phyloP scores from a whole-genome alignment of 1,284 basidiomycete species.

The Trametes polyzona region DNA sequence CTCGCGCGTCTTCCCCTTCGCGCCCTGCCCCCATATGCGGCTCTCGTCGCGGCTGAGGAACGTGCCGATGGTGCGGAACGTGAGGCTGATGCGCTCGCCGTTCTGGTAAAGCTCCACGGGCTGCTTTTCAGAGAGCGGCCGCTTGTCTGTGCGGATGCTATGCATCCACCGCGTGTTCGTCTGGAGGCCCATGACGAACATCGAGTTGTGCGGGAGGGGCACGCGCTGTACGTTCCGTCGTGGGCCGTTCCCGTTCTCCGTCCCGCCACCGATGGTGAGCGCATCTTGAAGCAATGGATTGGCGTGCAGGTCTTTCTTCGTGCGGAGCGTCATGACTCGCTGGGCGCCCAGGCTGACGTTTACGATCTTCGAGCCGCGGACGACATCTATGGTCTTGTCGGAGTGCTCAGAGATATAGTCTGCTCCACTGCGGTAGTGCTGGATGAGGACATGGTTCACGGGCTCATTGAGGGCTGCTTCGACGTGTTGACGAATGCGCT shows the following conservation, averaged over 20 bases:
- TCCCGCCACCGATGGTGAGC: too few relatives aligned
- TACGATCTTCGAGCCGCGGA: slow-evolving; percentile 68
- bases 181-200: slow-evolving; percentile 73
- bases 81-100: slow-evolving; percentile 76
- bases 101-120: slow-evolving; percentile 52
- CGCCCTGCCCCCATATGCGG: slow-evolving; percentile 71
- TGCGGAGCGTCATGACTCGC: slow-evolving; percentile 68
- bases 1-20: slow-evolving; percentile 57
- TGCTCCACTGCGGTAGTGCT: slow-evolving; percentile 72
- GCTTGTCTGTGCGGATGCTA: slow-evolving; percentile 72
- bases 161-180: slow-evolving; percentile 76
- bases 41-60: slow-evolving; percentile 57
- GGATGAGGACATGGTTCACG: slow-evolving; percentile 79
- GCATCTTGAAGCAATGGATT: too few relatives aligned
- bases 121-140: slow-evolving; percentile 53
- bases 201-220: slow-evolving; percentile 74
- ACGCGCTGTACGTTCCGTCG: slow-evolving; percentile 58
- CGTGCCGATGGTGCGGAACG: slow-evolving; percentile 76
- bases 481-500: slow-evolving; percentile 61
- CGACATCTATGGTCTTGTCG: slow-evolving; percentile 80
- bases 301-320: slow-evolving; percentile 54
- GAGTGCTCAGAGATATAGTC: slow-evolving; percentile 84
- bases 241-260: background rate
- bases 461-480: slow-evolving; percentile 58
- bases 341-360: slow-evolving; percentile 79